A percentile compares a stretch with the other conserved stretches of the same genome.
Conservation (phyloP, 768 basidiomycete species). For the Cystofilobasidium bisporidii region DNA sequence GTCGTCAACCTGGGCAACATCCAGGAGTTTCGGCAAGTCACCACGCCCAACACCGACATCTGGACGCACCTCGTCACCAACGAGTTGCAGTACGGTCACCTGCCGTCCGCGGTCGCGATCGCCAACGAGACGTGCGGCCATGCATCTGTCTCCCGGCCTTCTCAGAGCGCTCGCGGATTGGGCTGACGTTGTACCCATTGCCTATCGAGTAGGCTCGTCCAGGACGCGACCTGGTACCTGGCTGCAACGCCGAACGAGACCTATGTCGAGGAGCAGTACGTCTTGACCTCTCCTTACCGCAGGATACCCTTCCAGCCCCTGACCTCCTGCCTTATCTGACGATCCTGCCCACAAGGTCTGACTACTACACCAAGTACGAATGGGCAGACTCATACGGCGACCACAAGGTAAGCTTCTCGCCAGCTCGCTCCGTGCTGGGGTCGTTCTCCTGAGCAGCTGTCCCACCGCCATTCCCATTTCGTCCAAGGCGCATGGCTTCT, state of each 20-base stretch:
- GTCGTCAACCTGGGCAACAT: slow-evolving; percentile 24
- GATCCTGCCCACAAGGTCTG: slow-evolving; percentile 14
- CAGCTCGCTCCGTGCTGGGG: neutral
- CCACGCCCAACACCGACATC: slow-evolving; percentile 29
- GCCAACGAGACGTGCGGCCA: slow-evolving; percentile 10
- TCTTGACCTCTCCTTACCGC: neutral
- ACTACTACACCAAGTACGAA: slow-evolving; percentile 35
- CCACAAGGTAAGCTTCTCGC: neutral
- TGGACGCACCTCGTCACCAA: slow-evolving; percentile 33
- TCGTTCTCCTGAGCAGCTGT: slow-evolving; percentile 27
- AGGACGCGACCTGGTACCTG: slow-evolving; percentile 34
- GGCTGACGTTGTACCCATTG: too few species aligned
- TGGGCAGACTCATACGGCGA: slow-evolving; percentile 26
- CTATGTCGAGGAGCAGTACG: slow-evolving; percentile 19
- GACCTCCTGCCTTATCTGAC: too few species aligned
- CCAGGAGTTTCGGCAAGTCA: slow-evolving; percentile 27
- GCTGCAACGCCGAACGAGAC: slow-evolving; percentile 15
- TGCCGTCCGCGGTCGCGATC: slow-evolving; percentile 28
- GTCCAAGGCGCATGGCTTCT: slow-evolving; percentile 31
- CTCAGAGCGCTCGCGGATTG: too few species aligned
- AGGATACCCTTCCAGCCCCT: too few species aligned
- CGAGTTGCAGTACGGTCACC: slow-evolving; percentile 24
- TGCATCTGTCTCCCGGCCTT: too few species aligned
- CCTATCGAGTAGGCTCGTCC: slow-evolving; percentile 26
- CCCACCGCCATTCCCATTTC: too few species aligned